Evolutionary conservation across 2,329 filamentous ascomycete genomes (phyloP).

Genomic region (Eurotiales sp.): DNA sequence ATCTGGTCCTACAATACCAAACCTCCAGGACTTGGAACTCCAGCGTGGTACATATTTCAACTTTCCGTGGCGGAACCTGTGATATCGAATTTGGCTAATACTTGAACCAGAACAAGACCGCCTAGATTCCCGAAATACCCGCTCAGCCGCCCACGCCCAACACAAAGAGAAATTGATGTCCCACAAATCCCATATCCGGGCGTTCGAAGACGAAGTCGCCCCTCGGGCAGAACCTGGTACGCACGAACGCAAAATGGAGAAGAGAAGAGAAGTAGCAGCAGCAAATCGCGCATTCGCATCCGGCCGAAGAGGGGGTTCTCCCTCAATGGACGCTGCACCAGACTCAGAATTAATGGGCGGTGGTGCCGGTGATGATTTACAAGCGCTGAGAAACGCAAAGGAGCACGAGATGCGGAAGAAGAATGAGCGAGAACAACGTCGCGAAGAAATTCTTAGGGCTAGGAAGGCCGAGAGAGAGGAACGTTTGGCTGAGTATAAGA

Average conservation of each 20-base stretch:
- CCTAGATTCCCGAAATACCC: conserved; percentile 28
- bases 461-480: conserved; percentile 76
- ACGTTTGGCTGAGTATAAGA: conserved; percentile 63
- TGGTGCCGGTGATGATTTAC: conserved; percentile 55
- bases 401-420: conserved; percentile 67
- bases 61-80: too few relatives aligned
- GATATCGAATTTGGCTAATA: too few relatives aligned
- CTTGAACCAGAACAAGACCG: conserved; percentile 25
- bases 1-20: conserved; percentile 63
- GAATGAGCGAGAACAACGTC: conserved; percentile 75
- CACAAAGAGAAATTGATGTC: conserved; percentile 52
- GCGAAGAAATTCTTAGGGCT: conserved; percentile 76
- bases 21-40: conserved; percentile 67
- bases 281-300: conserved; percentile 68
- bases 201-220: conserved; percentile 64
- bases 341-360: conserved; percentile 73
- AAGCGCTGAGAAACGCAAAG: conserved; percentile 63
- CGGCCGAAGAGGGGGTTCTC: conserved; percentile 58
- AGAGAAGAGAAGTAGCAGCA: conserved; percentile 68
- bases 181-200: conserved; percentile 31
- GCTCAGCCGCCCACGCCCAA: conserved; percentile 28
- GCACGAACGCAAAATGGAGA: conserved; percentile 80
- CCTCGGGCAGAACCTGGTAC: conserved; percentile 81
- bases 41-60: conserved; percentile 38
- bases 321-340: conserved; percentile 57